These are phyloP conservation scores for Rhizopogon vinicolor DNA, from an alignment of 768 basidiomycete genomes.

Conservation along the genomic window DNA sequence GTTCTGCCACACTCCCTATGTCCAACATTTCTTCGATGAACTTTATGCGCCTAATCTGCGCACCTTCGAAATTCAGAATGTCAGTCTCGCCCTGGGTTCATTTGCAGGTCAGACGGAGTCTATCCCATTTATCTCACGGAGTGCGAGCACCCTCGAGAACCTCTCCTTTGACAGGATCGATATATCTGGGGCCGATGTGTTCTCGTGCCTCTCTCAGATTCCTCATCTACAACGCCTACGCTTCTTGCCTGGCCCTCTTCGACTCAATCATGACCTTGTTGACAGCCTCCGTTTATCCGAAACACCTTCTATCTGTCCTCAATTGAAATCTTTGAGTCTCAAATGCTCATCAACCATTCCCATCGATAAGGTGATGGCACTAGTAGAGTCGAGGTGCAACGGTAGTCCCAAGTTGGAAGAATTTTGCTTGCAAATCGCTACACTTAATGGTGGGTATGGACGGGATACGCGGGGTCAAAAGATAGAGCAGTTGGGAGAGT, in stretches of 20 bases:
- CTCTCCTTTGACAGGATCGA: constrained; percentile 19
- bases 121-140: constrained; percentile 20
- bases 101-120: constrained; percentile 22
- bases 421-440: constrained; percentile 21
- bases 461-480: constrained; percentile 22
- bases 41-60: constrained; percentile 19
- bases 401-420: constrained; percentile 7
- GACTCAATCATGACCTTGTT: constrained; percentile 27
- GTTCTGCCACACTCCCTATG: constrained; percentile 23
- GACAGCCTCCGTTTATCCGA: constrained; percentile 12
- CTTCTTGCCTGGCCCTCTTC: constrained; percentile 21
- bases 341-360: constrained; percentile 20
- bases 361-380: constrained; percentile 14
- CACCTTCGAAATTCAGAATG: constrained; percentile 24
- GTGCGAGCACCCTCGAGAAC: constrained; percentile 23
- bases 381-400: constrained; percentile 21
- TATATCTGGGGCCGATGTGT: constrained; percentile 12
- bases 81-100: constrained; percentile 22
- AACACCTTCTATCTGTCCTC: constrained; percentile 13
- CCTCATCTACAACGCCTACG: constrained; percentile 11
- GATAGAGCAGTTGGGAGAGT: constrained; percentile 13
- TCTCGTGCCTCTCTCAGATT: constrained; percentile 19
- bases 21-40: constrained; percentile 19
- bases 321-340: constrained; percentile 18
- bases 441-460: constrained; percentile 24